phyloP scores from a whole-genome alignment of 768 basidiomycete species.

The Collybiopsis confluens region DNA sequence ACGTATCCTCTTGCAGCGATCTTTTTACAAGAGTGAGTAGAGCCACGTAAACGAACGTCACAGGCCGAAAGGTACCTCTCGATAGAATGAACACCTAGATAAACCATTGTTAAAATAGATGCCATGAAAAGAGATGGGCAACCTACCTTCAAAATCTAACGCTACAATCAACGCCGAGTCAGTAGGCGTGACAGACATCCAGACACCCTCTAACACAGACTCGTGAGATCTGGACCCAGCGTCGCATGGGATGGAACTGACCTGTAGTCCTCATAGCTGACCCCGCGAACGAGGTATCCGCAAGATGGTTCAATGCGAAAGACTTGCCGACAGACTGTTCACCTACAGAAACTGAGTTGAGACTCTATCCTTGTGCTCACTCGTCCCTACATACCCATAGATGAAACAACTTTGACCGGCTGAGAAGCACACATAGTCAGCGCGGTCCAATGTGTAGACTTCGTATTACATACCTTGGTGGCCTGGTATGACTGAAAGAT shows the following conservation, averaged over 20 bases:
- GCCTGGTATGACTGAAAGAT: constrained; percentile 62
- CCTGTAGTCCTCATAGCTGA: constrained; percentile 62
- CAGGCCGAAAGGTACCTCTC: constrained; percentile 43
- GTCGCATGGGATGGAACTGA: constrained; percentile 6
- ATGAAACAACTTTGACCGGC: constrained; percentile 63
- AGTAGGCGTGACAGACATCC: constrained; percentile 66
- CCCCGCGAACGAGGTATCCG: constrained; percentile 62
- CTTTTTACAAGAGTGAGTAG: no score
- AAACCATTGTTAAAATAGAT: no score
- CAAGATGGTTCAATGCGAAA: constrained; percentile 55
- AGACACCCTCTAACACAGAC: constrained; percentile 44
- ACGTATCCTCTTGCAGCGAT: constrained; percentile 50
- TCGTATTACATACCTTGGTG: constrained; percentile 33
- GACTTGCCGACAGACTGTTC: constrained; percentile 66
- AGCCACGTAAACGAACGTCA: no score
- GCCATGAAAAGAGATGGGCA: no score
- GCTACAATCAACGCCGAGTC: constrained; percentile 50
- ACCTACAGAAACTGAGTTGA: constrained; percentile 23
- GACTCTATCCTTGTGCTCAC: neutral
- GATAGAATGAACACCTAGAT: constrained; percentile 62
- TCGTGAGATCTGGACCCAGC: neutral
- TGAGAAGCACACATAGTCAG: constrained; percentile 16
- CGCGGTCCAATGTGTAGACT: neutral
- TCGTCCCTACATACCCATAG: constrained; percentile 41
- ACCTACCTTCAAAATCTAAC: constrained; percentile 66